Percentiles rank a stretch among this genome's conserved stretches.
Evolutionary conservation across 2,329 filamentous ascomycete species (phyloP).

Genomic region (Claviceps digitariae): DNA sequence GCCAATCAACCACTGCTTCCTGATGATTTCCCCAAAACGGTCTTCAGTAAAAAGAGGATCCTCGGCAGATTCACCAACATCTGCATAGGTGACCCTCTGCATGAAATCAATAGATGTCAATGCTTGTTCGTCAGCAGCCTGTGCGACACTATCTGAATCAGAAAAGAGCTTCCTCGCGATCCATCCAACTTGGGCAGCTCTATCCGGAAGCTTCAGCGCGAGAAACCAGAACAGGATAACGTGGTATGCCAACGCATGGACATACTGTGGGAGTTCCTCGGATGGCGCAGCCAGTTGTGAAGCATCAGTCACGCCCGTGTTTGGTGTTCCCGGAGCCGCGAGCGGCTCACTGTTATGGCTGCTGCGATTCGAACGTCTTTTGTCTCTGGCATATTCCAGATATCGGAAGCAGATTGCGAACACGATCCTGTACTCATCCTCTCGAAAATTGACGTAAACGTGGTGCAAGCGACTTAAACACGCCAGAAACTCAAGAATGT

Average conservation of each 20-base stretch:
- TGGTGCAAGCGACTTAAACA: slow-evolving; percentile 73
- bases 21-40: slow-evolving; percentile 51
- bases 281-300: slow-evolving; percentile 26
- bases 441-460: slow-evolving; percentile 75
- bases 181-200: slow-evolving; percentile 74
- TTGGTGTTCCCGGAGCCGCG: slow-evolving; percentile 15
- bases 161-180: slow-evolving; percentile 78
- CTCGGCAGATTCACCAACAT: slow-evolving; percentile 62
- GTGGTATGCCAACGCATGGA: slow-evolving; percentile 86
- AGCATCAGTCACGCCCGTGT: slow-evolving; percentile 11
- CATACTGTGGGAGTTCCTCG: slow-evolving; percentile 81
- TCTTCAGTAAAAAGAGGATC: slow-evolving; percentile 52
- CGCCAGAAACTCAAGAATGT: slow-evolving; percentile 92
- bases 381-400: slow-evolving; percentile 73
- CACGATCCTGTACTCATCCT: slow-evolving; percentile 85
- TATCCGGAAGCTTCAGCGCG: slow-evolving; percentile 70
- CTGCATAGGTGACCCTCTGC: slow-evolving; percentile 75
- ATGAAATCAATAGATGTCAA: slow-evolving; percentile 91
- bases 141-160: slow-evolving; percentile 54
- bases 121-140: slow-evolving; percentile 79
- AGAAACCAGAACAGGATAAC: slow-evolving; percentile 97
- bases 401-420: slow-evolving; percentile 95
- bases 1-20: slow-evolving; percentile 59
- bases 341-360: slow-evolving; percentile 31
- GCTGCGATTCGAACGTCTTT: slow-evolving; percentile 33